These are phyloP conservation scores for Coemansia sp. DNA, from an alignment of 192 early-diverging fungal species.

Conservation along the genomic window DNA sequence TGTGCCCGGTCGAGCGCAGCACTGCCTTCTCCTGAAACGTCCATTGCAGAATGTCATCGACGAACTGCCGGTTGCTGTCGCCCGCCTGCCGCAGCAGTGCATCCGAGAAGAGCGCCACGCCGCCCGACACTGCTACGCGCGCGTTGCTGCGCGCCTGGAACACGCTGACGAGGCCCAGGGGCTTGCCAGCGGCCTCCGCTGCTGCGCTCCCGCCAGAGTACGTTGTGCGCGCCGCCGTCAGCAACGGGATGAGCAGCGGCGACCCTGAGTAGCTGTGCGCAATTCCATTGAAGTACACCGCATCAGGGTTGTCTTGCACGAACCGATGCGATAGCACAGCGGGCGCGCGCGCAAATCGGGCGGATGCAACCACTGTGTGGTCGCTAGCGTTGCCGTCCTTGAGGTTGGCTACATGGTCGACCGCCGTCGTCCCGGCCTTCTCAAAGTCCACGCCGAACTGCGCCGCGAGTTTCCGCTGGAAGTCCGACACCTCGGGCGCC, in stretches of 20 bases:
- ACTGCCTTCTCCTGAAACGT: conserved; percentile 90
- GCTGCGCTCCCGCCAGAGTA: conserved; percentile 57
- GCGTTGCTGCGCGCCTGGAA: conserved; percentile 92
- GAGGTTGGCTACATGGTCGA: conserved; percentile 71
- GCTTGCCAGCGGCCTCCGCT: conserved; percentile 47
- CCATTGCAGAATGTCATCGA: conserved; percentile 80
- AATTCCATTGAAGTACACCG: conserved; percentile 73
- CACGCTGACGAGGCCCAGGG: conserved; percentile 75
- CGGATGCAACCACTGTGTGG: conserved; percentile 62
- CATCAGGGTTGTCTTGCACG: not conserved
- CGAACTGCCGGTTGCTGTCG: conserved; percentile 71
- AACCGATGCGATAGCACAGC: conserved; percentile 36
- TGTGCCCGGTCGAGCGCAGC: conserved; percentile 59
- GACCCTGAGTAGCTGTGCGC: conserved; percentile 70
- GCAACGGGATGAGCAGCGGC: conserved; percentile 67
- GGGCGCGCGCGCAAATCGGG: conserved; percentile 43
- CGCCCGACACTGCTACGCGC: conserved; percentile 82
- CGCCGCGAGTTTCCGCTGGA: conserved; percentile 77
- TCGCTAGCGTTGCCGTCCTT: conserved; percentile 42
- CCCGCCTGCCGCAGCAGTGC: conserved; percentile 48
- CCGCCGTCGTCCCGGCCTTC: conserved; percentile 64
- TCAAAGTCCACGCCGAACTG: conserved; percentile 92
- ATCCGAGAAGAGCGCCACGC: conserved; percentile 82
- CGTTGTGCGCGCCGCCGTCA: conserved; percentile 61
- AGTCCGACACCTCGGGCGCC: conserved; percentile 64